phyloP scores from a whole-genome alignment of 2,329 filamentous ascomycete species.

The Cordyceps javanica region DNA sequence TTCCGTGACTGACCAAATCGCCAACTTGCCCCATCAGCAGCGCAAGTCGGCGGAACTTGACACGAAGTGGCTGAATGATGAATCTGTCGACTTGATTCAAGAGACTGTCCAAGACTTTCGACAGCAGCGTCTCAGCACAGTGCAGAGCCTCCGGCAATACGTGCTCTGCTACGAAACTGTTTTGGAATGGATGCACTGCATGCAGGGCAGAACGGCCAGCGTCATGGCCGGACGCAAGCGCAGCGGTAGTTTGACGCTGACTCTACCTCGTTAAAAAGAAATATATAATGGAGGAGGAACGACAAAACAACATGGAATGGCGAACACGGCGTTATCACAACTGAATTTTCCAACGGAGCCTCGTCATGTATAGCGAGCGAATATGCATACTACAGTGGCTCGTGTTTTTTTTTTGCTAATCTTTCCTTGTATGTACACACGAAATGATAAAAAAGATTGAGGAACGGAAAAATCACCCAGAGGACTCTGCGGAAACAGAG shows the following conservation, averaged over 20 bases:
- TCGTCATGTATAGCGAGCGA: neutral
- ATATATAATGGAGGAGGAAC: neutral
- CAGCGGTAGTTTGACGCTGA: conserved; percentile 17
- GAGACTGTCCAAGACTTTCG: conserved; percentile 89
- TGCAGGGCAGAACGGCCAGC: conserved; percentile 30
- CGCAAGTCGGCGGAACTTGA: conserved; percentile 27
- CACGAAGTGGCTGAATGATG: conserved; percentile 61
- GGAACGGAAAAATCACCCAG: neutral
- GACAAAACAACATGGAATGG: neutral
- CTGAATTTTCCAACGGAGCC: neutral
- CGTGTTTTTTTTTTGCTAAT: neutral
- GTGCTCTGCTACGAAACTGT: conserved; percentile 96
- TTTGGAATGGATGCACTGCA: conserved; percentile 69
- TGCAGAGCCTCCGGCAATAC: conserved; percentile 88
- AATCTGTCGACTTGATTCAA: conserved; percentile 72
- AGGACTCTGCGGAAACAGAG: neutral
- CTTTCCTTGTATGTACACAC: neutral
- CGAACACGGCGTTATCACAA: neutral
- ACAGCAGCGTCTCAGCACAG: conserved; percentile 86
- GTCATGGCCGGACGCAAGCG: conserved; percentile 16
- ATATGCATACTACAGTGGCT: neutral
- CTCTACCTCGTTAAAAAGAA: neutral
- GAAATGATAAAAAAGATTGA: neutral
- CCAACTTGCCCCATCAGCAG: conserved; percentile 6
- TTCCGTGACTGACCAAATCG: neutral